Conservation (phyloP, 768 basidiomycete species). For the Hysterangium stoloniferum region DNA sequence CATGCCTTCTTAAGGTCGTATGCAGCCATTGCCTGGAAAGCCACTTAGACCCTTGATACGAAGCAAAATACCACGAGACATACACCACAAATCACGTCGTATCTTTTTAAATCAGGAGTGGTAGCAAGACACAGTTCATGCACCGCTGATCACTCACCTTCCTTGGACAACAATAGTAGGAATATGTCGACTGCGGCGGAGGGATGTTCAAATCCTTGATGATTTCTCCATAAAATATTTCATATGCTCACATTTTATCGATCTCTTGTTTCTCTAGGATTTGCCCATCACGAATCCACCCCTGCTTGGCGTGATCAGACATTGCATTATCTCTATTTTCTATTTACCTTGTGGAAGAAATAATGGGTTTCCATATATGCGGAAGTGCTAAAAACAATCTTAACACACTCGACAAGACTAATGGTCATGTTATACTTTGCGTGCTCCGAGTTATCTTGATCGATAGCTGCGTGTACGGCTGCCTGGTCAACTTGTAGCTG, state of each 20-base stretch:
- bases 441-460: conserved; percentile 71
- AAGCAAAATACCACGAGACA: conserved; percentile 16
- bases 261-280: conserved; percentile 77
- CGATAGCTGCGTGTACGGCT: conserved; percentile 58
- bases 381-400: conserved; percentile 52
- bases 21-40: conserved; percentile 62
- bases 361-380: conserved; percentile 88
- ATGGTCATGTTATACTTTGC: conserved; percentile 35
- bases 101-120: conserved; percentile 25
- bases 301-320: conserved; percentile 31
- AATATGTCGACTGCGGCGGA: conserved; percentile 66
- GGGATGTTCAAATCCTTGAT: conserved; percentile 6
- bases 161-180: conserved; percentile 79
- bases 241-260: conserved; percentile 84
- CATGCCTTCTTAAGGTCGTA: conserved; percentile 75
- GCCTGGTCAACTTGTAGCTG: conserved; percentile 65
- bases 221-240: not conserved
- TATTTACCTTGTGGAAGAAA: conserved; percentile 72
- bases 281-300: conserved; percentile 85
- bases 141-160: conserved; percentile 25
- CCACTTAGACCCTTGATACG: not conserved
- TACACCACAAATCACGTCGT: conserved; percentile 85
- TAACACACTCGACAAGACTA: conserved; percentile 3
- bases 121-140: too few relatives aligned
- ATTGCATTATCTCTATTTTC: conserved; percentile 6